Conservation (phyloP, 345 rosid species). For the Jatropha curcas region DNA sequence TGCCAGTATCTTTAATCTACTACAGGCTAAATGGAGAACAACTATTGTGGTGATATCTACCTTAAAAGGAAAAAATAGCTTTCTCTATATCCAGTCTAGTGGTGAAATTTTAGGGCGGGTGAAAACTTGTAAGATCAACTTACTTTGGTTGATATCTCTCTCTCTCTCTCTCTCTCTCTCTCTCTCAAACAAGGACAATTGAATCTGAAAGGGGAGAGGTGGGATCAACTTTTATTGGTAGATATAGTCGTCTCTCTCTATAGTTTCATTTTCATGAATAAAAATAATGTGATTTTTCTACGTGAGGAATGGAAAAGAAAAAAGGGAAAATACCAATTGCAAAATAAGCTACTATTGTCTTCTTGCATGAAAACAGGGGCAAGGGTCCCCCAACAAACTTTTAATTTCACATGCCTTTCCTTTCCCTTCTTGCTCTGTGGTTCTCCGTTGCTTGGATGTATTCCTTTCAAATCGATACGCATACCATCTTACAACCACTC, state of each 20-base stretch:
- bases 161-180: neutral
- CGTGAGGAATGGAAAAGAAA: neutral
- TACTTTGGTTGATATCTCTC: neutral
- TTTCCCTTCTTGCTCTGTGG: slow-evolving; percentile 25
- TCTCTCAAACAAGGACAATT: neutral
- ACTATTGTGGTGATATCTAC: neutral
- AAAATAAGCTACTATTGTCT: slow-evolving; percentile 22
- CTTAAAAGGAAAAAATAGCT: too few relatives aligned
- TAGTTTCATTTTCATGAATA: slow-evolving; percentile 7
- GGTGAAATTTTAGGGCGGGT: neutral
- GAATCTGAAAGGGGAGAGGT: neutral
- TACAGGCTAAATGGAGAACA: neutral
- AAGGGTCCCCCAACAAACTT: slow-evolving; percentile 19
- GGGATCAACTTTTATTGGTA: slow-evolving; percentile 7
- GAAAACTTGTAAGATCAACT: slow-evolving; percentile 1
- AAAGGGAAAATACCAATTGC: neutral
- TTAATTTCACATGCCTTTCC: neutral
- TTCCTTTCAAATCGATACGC: neutral
- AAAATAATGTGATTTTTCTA: neutral
- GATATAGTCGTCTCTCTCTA: neutral
- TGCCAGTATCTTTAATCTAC: neutral
- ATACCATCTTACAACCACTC: neutral
- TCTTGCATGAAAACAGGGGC: slow-evolving; percentile 2
- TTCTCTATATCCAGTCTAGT: neutral
- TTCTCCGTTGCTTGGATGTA: slow-evolving; percentile 32